Base-by-base conservation (phyloP, 2,329 filamentous ascomycete genomes). In the Hansfordia pulvinata region DNA sequence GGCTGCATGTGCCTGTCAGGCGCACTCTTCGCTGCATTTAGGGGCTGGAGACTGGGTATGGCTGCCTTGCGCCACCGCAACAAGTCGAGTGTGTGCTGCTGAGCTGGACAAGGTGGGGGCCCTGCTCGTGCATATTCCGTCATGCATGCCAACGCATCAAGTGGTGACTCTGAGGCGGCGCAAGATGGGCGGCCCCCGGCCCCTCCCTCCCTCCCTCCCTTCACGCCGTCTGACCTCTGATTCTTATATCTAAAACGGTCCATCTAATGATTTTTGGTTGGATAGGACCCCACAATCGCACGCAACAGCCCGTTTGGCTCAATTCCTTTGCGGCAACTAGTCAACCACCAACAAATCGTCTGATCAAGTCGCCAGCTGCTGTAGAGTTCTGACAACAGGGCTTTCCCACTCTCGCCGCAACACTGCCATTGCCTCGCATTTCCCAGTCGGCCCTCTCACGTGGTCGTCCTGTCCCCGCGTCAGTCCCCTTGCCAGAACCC, bases 111-210 rank as follows among this genome's bases (percentile, higher is more conserved):
- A 45, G 51, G 54, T 56, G 43, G 52, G 52, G n/a, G 47, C 53
- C 53, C 52, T 47, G 52, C 48, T 57, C 52, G 47, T 66, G 62
- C 64, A 66, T 61, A 58, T 63, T 58, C 61, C 61, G 60, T 65
- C 60, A 66, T 69, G 63, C 64, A 69, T 67, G 63, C 59, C 59
- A 63, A 50, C 59, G 54, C 59, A 63, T 62, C 57, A 61, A 58
- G 42, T 51, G 46, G 51, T 54, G 47, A 50, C 43, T 50, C 50
- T 52, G 55, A 53, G 52, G 52, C 54, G 39, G 48, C 51, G 41
- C 33, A 44, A 35, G 38, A 41, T 36, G 45, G 43, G 40, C 41
- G 41, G 44, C 44, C 49, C 39, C 46, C 32, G 34, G 32, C 35
- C 26, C 16, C 40, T 35, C 39, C 20, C 31, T 30, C 38, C 33